These are phyloP conservation scores for Quercus dentata DNA, from an alignment of 306 rosid genomes.

Conservation along the genomic window DNA sequence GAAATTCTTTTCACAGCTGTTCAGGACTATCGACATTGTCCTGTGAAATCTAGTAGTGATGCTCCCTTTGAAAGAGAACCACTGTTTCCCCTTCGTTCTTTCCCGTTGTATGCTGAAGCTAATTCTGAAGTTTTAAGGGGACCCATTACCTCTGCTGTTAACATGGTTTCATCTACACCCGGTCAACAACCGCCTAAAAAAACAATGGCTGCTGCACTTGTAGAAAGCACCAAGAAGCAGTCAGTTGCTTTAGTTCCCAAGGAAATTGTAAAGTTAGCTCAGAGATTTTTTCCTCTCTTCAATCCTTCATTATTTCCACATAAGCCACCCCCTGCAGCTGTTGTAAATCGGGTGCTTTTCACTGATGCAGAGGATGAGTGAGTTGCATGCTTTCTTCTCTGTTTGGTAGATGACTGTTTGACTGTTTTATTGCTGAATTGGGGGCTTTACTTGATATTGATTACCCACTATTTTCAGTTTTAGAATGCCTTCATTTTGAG, in stretches of 20 bases:
- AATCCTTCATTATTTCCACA: slow-evolving; percentile 88
- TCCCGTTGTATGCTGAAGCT: slow-evolving; percentile 44
- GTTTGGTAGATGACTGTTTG: neutral
- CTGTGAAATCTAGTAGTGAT: slow-evolving; percentile 50
- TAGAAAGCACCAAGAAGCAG: slow-evolving; percentile 91
- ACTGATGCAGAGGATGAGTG: slow-evolving; percentile 98
- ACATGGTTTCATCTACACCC: slow-evolving; percentile 35
- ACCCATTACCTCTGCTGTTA: slow-evolving; percentile 33
- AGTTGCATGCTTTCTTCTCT: slow-evolving; percentile 40
- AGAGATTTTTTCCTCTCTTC: slow-evolving; percentile 66
- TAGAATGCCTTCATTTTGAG: neutral
- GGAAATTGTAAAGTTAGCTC: slow-evolving; percentile 72
- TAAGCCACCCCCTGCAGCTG: slow-evolving; percentile 79
- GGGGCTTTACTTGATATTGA: slow-evolving; percentile 12
- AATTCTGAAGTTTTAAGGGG: slow-evolving; percentile 38
- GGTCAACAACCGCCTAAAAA: slow-evolving; percentile 63
- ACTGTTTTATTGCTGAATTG: slow-evolving; percentile 11
- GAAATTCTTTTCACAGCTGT: slow-evolving; percentile 57
- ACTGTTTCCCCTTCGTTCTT: slow-evolving; percentile 60
- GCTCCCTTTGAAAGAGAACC: slow-evolving; percentile 59
- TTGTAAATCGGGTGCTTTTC: slow-evolving; percentile 80
- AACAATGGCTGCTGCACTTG: slow-evolving; percentile 85
- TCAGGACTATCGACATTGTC: slow-evolving; percentile 61
- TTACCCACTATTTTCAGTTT: neutral
- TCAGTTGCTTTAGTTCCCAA: slow-evolving; percentile 85